These are phyloP conservation scores for Dactylellina drechsleri DNA, from an alignment of 2,329 filamentous ascomycete species.

Conservation along the genomic window DNA sequence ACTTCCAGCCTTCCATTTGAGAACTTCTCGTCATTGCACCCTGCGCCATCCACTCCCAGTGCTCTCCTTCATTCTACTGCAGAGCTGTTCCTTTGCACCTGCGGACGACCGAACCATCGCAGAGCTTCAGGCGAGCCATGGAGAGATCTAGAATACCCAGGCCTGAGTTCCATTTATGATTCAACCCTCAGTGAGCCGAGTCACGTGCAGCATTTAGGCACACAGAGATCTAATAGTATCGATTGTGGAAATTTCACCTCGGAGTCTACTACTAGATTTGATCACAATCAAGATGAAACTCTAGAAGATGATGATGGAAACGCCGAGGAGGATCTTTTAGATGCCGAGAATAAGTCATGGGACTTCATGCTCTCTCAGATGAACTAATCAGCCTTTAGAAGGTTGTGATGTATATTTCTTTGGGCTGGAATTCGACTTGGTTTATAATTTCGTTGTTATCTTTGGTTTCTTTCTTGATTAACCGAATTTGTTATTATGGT, in stretches of 20 bases:
- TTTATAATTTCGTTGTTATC: too few relatives aligned
- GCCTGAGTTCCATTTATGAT: not conserved
- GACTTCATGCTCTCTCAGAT: constrained; percentile 55
- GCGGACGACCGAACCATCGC: constrained; percentile 40
- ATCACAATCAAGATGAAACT: not conserved
- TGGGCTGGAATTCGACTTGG: too few relatives aligned
- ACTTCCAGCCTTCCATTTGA: constrained; percentile 27
- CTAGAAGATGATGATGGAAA: constrained; percentile 2
- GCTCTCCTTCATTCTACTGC: constrained; percentile 41
- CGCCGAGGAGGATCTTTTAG: constrained; percentile 23
- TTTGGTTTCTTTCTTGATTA: too few relatives aligned
- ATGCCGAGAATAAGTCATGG: constrained; percentile 48
- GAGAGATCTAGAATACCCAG: not conserved
- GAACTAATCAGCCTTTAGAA: too few relatives aligned
- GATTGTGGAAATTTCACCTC: not conserved
- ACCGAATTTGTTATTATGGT: too few relatives aligned
- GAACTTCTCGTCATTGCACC: constrained; percentile 39
- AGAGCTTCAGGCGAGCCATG: not conserved
- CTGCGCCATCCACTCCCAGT: constrained; percentile 24
- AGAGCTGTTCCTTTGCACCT: constrained; percentile 50
- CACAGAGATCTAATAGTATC: constrained; percentile 1
- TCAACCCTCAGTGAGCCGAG: constrained; percentile 16
- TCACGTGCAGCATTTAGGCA: not conserved
- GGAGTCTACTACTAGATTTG: not conserved
- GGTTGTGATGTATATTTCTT: too few relatives aligned